These are phyloP conservation scores for Grifola frondosa DNA, from an alignment of 1,284 basidiomycete species.

Conservation along the genomic window DNA sequence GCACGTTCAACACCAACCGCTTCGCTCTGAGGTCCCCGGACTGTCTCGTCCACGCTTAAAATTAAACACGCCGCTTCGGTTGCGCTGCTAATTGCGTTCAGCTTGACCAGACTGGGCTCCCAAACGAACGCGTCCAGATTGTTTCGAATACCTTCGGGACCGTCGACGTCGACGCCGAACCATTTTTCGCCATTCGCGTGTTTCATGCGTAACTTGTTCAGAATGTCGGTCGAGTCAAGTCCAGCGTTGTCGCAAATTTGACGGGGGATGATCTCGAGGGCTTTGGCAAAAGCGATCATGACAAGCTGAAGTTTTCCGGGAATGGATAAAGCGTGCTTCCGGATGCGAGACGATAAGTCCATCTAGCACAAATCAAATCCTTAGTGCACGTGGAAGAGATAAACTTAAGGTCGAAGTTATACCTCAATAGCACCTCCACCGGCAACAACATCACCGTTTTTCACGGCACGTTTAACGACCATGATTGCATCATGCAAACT, in stretches of 20 bases:
- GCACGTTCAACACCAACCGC: conserved; percentile 49
- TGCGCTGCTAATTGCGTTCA: conserved; percentile 93
- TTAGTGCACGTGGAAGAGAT: conserved; percentile 5
- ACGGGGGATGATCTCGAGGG: conserved; percentile 95
- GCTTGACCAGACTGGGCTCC: conserved; percentile 96
- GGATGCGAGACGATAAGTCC: conserved; percentile 93
- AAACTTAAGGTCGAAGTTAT: conserved; percentile 15
- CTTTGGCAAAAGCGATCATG: conserved; percentile 94
- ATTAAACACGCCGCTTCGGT: conserved; percentile 96
- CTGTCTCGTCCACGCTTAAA: conserved; percentile 93
- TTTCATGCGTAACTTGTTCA: conserved; percentile 97
- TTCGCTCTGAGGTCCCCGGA: conserved; percentile 91
- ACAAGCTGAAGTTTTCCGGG: conserved; percentile 97
- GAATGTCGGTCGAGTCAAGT: conserved; percentile 94
- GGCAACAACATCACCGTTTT: conserved; percentile 94
- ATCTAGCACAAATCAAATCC: conserved; percentile 53
- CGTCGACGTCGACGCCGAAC: conserved; percentile 96
- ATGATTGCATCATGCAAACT: conserved; percentile 99
- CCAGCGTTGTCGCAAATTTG: conserved; percentile 99
- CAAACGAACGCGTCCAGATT: conserved; percentile 98
- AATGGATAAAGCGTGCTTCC: conserved; percentile 89
- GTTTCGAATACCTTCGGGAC: conserved; percentile 84
- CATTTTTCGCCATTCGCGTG: conserved; percentile 88
- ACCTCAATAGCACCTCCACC: conserved; percentile 98
- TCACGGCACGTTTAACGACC: conserved; percentile 97